phyloP scores from a whole-genome alignment of 2,329 filamentous ascomycete genomes.

The Chaetomium sp. region DNA sequence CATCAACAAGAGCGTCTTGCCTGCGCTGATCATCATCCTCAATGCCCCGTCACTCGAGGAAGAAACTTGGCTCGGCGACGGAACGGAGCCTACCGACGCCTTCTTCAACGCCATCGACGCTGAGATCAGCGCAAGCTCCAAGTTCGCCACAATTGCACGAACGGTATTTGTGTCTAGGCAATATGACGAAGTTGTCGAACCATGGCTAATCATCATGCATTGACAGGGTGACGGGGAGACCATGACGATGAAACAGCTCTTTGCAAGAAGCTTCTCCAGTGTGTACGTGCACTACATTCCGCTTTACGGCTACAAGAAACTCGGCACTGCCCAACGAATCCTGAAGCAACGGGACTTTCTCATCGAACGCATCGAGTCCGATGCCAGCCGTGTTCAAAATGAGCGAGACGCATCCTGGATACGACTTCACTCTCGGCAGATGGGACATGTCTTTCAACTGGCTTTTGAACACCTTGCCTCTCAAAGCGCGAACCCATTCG shows the following conservation, averaged over 20 bases:
- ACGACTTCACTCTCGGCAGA: not conserved
- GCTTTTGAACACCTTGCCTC: conserved; percentile 1
- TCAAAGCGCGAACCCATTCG: not conserved
- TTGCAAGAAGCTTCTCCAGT: not conserved
- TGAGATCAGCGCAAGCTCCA: conserved; percentile 1
- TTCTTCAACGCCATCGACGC: not conserved
- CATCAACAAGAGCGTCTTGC: conserved; percentile 1
- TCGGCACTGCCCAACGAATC: conserved; percentile 1
- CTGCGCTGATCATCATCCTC: conserved; percentile 3
- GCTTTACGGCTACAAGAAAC: not conserved
- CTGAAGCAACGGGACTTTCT: conserved; percentile 1
- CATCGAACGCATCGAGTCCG: not conserved
- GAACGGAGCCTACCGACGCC: not conserved
- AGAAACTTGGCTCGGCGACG: not conserved
- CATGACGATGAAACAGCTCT: not conserved
- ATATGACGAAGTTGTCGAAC: not conserved
- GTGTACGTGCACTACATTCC: conserved; percentile 4
- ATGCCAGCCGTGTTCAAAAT: not conserved
- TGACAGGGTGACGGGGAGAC: not conserved
- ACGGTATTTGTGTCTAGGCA: not conserved
- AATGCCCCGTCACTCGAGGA: not conserved
- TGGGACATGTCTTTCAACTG: not conserved
- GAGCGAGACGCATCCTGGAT: not conserved
- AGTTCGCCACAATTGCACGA: not conserved
- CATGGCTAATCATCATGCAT: not conserved